A percentile compares a stretch with the other conserved stretches of the same genome.
Conservation (phyloP, 2,329 filamentous ascomycete genomes). For the Colletotrichum orchidophilum region DNA sequence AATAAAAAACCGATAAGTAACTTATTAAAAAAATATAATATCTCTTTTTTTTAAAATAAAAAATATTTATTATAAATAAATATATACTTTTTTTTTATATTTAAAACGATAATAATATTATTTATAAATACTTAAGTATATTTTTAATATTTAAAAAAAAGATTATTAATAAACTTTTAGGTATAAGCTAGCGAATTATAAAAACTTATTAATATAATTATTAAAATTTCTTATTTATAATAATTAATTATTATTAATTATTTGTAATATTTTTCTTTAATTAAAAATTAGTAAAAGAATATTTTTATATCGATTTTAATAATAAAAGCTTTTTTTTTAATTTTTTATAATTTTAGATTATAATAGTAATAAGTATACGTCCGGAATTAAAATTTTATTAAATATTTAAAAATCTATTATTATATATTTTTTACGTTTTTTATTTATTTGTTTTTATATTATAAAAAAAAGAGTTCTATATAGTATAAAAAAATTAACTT, state of each 20-base stretch:
- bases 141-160: background rate
- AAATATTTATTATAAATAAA: too few species aligned
- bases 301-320: too few species aligned
- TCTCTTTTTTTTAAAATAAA: background rate
- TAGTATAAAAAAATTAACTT: background rate
- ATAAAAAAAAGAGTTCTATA: background rate
- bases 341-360: background rate
- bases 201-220: too few species aligned
- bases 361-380: background rate
- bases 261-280: background rate
- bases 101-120: too few species aligned
- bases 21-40: background rate
- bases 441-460: background rate
- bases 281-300: too few species aligned
- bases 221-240: too few species aligned
- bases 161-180: background rate
- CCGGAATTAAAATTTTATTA: background rate
- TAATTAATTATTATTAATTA: background rate
- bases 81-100: too few species aligned
- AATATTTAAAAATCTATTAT: background rate
- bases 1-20: too few species aligned
- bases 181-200: background rate
- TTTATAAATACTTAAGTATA: background rate
- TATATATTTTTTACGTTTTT: too few species aligned
- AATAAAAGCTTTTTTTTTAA: too few species aligned